Evolutionary conservation across 2,329 filamentous ascomycete species (phyloP).

Genomic region (Colletotrichum scovillei): DNA sequence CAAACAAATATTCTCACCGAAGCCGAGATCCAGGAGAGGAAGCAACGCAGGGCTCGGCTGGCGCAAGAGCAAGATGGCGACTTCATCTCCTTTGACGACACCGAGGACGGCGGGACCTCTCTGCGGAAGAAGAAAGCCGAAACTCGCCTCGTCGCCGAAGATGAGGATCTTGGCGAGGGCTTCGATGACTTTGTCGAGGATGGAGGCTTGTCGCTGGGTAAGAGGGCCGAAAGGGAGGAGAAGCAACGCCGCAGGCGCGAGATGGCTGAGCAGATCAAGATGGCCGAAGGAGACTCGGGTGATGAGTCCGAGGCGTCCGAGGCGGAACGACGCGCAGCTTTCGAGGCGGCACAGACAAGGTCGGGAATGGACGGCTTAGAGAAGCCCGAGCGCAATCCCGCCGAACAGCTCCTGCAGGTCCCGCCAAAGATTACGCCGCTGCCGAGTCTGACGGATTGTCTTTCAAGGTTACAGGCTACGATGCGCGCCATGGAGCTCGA

Average conservation of each 20-base stretch:
- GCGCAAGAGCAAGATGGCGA: conserved; percentile 72
- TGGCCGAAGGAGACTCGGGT: conserved; percentile 76
- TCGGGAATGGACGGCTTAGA: conserved; percentile 84
- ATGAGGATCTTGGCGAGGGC: conserved; percentile 92
- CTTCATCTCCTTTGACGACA: conserved; percentile 73
- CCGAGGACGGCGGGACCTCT: conserved; percentile 54
- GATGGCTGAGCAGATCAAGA: conserved; percentile 85
- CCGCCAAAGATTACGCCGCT: conserved; percentile 82
- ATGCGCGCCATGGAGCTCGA: conserved; percentile 73
- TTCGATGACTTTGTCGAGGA: conserved; percentile 94
- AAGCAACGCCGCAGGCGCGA: conserved; percentile 74
- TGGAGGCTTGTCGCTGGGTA: conserved; percentile 81
- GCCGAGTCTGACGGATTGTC: conserved; percentile 76
- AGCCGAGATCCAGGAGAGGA: conserved; percentile 34
- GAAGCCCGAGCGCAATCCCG: conserved; percentile 55
- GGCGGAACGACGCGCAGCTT: conserved; percentile 80
- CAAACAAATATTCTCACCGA: conserved; percentile 53
- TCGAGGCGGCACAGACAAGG: conserved; percentile 86
- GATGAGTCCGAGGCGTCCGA: conserved; percentile 77
- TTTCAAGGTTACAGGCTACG: conserved; percentile 72
- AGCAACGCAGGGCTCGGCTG: conserved; percentile 81
- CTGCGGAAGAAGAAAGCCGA: conserved; percentile 61
- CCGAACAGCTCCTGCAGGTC: conserved; percentile 60
- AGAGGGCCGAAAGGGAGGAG: conserved; percentile 80
- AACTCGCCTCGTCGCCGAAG: conserved; percentile 82